phyloP scores from a whole-genome alignment of 148 eudicot species.

The Rhododendron mucronatum region DNA sequence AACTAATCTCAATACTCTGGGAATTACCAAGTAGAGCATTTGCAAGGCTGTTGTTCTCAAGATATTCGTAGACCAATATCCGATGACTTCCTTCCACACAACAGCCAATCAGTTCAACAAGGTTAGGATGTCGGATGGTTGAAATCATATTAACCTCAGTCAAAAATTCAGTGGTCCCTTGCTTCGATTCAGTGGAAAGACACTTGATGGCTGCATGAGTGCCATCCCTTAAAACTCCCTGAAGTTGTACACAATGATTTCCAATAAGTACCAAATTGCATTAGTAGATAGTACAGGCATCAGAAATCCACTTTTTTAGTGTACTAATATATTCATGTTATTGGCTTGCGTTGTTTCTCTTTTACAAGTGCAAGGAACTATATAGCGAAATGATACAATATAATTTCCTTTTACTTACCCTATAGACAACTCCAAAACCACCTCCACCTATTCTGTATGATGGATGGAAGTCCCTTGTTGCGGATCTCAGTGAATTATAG shows the following conservation, averaged over 20 bases:
- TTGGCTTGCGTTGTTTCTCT: not conserved
- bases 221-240: slow-evolving; percentile 49
- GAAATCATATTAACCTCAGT: slow-evolving; percentile 48
- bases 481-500: slow-evolving; percentile 46
- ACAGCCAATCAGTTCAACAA: slow-evolving; percentile 55
- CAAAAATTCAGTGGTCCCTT: slow-evolving; percentile 40
- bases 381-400: not conserved
- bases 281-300: not conserved
- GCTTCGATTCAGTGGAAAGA: slow-evolving; percentile 48
- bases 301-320: not conserved
- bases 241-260: not conserved
- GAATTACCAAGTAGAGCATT: slow-evolving; percentile 36
- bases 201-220: slow-evolving; percentile 41
- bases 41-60: slow-evolving; percentile 46
- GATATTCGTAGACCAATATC: slow-evolving; percentile 49
- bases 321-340: not conserved
- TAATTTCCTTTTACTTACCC: slow-evolving; percentile 20
- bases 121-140: slow-evolving; percentile 44
- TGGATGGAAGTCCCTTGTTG: slow-evolving; percentile 44
- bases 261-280: not conserved
- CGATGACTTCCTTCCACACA: slow-evolving; percentile 36
- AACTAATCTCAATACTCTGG: not conserved
- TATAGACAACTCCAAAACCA: slow-evolving; percentile 49
- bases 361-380: not conserved
- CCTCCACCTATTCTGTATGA: slow-evolving; percentile 48